These are phyloP conservation scores for Conoideocrella luteorostrata DNA, from an alignment of 2,329 filamentous ascomycete species.

Conservation along the genomic window DNA sequence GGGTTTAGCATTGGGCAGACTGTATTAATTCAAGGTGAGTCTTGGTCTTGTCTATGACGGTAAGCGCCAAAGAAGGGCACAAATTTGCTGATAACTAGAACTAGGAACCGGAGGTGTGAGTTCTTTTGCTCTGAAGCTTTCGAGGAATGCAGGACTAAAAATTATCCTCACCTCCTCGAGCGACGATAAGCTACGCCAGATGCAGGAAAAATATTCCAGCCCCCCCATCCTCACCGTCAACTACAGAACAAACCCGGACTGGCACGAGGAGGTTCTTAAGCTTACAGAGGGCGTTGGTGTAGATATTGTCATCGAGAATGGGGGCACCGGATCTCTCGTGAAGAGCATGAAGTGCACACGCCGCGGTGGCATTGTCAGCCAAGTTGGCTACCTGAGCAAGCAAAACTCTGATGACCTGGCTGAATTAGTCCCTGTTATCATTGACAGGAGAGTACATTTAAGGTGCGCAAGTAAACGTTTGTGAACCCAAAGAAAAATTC, in stretches of 20 bases:
- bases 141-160: conserved; percentile 22
- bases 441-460: conserved; percentile 29
- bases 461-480: conserved; percentile 13
- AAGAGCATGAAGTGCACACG: conserved; percentile 32
- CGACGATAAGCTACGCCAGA: conserved; percentile 24
- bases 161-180: conserved; percentile 32
- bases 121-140: conserved; percentile 28
- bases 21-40: conserved; percentile 36
- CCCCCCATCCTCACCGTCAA: conserved; percentile 24
- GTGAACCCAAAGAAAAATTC: background rate
- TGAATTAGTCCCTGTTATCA: conserved; percentile 28
- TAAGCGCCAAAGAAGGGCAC: background rate
- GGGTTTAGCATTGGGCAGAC: conserved; percentile 30
- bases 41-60: background rate
- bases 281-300: conserved; percentile 26
- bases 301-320: conserved; percentile 32
- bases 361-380: conserved; percentile 34
- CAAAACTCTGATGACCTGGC: conserved; percentile 21
- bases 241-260: conserved; percentile 21
- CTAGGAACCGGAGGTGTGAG: conserved; percentile 30
- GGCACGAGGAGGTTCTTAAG: conserved; percentile 26
- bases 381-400: conserved; percentile 34
- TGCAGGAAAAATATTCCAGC: conserved; percentile 18
- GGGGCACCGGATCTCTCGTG: conserved; percentile 30
- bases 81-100: background rate